A percentile compares a stretch with the other conserved stretches of the same genome.
Conservation (phyloP, 257 asterid genomes). For the Dorcoceras hygrometricum region DNA sequence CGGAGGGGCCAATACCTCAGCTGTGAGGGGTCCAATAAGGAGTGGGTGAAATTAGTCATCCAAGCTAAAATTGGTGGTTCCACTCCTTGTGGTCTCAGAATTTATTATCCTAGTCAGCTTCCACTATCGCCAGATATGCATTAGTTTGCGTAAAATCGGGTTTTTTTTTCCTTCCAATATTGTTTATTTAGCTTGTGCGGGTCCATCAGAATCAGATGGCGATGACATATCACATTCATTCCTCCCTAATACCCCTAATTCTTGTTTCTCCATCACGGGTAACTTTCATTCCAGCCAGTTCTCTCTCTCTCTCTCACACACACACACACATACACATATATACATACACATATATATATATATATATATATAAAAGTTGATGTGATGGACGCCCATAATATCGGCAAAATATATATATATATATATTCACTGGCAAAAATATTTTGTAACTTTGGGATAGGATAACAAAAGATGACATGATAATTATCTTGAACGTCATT, state of each 20-base stretch:
- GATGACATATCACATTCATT: constrained; percentile 35
- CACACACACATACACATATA: no score
- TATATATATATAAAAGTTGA: no score
- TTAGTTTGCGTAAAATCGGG: constrained; percentile 12
- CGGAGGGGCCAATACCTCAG: constrained; percentile 36
- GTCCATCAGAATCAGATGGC: constrained; percentile 37
- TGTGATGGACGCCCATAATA: no score
- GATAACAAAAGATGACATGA: no score
- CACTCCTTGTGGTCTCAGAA: constrained; percentile 44
- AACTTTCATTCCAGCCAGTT: constrained; percentile 8
- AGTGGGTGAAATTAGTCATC: constrained; percentile 30
- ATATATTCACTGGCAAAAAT: no score
- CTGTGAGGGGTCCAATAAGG: constrained; percentile 38
- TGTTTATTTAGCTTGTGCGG: constrained; percentile 27
- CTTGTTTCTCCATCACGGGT: constrained; percentile 1
- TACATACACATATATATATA: no score
- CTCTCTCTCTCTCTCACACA: no score
- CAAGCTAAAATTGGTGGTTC: constrained; percentile 4
- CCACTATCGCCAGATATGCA: constrained; percentile 33
- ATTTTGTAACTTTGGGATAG: no score
- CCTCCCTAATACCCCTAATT: constrained; percentile 11
- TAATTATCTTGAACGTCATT: no score
- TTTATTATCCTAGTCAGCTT: constrained; percentile 30
- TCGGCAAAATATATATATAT: no score
- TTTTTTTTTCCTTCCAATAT: constrained; percentile 17